These are phyloP conservation scores for Fusarium falciforme DNA, from an alignment of 2,329 filamentous ascomycete species.

Conservation along the genomic window DNA sequence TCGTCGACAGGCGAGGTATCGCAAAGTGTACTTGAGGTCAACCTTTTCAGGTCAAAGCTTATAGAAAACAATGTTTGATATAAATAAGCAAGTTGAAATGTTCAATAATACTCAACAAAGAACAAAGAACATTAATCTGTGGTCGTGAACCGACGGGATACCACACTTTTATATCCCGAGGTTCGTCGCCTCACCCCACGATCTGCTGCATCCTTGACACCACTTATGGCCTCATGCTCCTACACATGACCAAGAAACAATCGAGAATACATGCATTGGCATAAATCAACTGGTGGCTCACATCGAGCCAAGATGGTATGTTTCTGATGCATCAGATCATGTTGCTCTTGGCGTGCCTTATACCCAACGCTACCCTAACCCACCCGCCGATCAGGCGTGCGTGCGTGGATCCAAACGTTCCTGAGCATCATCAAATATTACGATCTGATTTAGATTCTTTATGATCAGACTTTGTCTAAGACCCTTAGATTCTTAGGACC, in stretches of 20 bases:
- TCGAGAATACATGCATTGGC: not conserved
- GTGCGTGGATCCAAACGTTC: not conserved
- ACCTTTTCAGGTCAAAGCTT: not conserved
- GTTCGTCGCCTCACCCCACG: not conserved
- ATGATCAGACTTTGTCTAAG: not conserved
- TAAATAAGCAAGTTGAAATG: too few relatives aligned
- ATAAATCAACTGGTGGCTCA: not conserved
- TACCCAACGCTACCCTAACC: slow-evolving; percentile 4
- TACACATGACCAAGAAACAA: not conserved
- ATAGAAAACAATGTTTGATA: too few relatives aligned
- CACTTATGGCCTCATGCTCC: slow-evolving; percentile 8
- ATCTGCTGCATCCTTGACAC: slow-evolving; percentile 10
- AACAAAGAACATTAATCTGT: not conserved
- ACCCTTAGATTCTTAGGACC: not conserved
- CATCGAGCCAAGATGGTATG: not conserved
- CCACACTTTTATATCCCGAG: slow-evolving; percentile 16
- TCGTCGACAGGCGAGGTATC: not conserved
- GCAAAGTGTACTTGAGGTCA: not conserved
- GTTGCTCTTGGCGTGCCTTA: slow-evolving; percentile 30
- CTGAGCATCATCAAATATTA: slow-evolving; percentile 1
- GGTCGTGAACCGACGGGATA: not conserved
- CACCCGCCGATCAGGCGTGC: not conserved
- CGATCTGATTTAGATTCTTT: slow-evolving; percentile 3
- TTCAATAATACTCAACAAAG: not conserved
- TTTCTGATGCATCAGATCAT: slow-evolving; percentile 29